Base-by-base conservation (phyloP, 192 early-diverging fungal genomes). In the Physocladia obscura region DNA sequence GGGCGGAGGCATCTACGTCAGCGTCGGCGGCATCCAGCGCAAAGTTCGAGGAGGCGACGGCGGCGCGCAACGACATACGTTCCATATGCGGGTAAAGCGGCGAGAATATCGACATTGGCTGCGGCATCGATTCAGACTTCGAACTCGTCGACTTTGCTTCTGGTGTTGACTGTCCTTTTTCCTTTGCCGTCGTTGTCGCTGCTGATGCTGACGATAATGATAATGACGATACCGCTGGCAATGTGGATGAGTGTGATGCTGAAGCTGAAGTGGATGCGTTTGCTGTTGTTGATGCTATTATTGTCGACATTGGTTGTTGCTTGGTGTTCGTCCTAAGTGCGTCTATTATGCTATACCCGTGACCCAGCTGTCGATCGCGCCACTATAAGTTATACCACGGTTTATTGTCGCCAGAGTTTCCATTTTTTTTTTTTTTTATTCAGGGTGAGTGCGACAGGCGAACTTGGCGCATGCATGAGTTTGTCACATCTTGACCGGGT, bases 81-180 rank as follows among this genome's bases (percentile, higher is more conserved):
- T 65, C 63, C 63, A 65, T 31, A 30, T 65, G 63, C 21, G 63
- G 63, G 31, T 65, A 65, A 8, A 65, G 49, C 5, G 63, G 63
- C 26, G 63, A 65, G 31, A 35, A n/a, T 37, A 31, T 6, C n/a
- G 26, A 22, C 11, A 15, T 54, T 6, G 26, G 52, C 11, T 22
- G 52, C 52, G 15, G 8, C n/a, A 11, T 6, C 52, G 24, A 22
- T 22, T 6, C 6, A 11, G 24, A 11, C 52, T 6, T 6, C 15
- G 26, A 24, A 54, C 11, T 54, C 15, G 30, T 30, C 37, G 57
- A 26, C 24, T 15, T 27, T 55, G 52, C 11, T 55, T 15, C 26
- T 60, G 57, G 2, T 36, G 26, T 30, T 60, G 57, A 11, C 19
- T 31, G 30, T 36, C 30, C 36, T 60, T 29, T 30, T 19, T 8